Evolutionary conservation across 2,329 filamentous ascomycete genomes (phyloP).

Genomic region (Orbilia quercus): DNA sequence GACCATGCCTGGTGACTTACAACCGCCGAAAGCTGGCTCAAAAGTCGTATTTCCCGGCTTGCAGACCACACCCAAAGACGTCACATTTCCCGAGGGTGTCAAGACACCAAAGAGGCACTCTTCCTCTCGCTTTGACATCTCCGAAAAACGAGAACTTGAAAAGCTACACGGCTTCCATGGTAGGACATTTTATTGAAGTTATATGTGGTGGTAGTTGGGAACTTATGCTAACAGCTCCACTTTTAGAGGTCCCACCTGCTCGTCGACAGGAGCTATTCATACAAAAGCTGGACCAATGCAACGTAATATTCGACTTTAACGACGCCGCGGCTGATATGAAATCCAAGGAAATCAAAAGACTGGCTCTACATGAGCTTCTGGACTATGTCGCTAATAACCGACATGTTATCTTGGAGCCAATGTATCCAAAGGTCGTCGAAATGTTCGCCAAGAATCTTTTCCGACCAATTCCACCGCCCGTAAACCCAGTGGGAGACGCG

Average conservation of each 20-base stretch:
- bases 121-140: slow-evolving; percentile 97
- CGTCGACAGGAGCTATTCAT: slow-evolving; percentile 96
- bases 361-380: slow-evolving; percentile 92
- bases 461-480: slow-evolving; percentile 92
- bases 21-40: slow-evolving; percentile 88
- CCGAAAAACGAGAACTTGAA: slow-evolving; percentile 93
- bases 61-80: slow-evolving; percentile 94
- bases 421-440: slow-evolving; percentile 98
- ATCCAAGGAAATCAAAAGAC: slow-evolving; percentile 98
- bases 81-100: slow-evolving; percentile 81
- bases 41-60: slow-evolving; percentile 90
- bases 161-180: slow-evolving; percentile 94
- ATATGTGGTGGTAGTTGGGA: slow-evolving; percentile 6
- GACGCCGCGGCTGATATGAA: slow-evolving; percentile 99
- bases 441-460: slow-evolving; percentile 99
- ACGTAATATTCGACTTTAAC: slow-evolving; percentile 99
- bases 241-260: slow-evolving; percentile 85
- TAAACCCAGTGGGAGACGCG: slow-evolving; percentile 97
- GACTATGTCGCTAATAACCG: slow-evolving; percentile 99
- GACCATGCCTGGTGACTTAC: slow-evolving; percentile 97
- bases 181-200: slow-evolving; percentile 33
- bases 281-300: slow-evolving; percentile 99
- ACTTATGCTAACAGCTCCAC: slow-evolving; percentile 24
- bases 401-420: slow-evolving; percentile 97
- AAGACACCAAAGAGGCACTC: slow-evolving; percentile 96